Conservation (phyloP, 1,284 basidiomycete species). For the Tetrapyrgos nigripes region DNA sequence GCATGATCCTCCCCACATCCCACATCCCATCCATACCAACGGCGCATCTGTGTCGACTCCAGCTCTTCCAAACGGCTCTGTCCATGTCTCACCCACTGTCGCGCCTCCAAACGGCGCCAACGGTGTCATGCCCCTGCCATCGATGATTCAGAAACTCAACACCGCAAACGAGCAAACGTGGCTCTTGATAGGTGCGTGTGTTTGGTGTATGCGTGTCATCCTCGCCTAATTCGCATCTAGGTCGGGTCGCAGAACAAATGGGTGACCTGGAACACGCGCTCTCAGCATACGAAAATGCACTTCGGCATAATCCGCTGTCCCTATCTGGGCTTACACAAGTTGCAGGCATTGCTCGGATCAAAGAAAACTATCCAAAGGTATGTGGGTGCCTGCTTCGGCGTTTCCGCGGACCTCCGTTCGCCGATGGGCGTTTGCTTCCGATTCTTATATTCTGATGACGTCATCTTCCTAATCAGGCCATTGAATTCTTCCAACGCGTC, state of each 20-base stretch:
- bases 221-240: conserved; percentile 44
- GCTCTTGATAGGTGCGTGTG: conserved; percentile 83
- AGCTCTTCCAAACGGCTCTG: conserved; percentile 49
- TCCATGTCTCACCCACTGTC: conserved; percentile 45
- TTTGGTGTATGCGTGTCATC: background rate
- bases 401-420: conserved; percentile 47
- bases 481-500: conserved; percentile 95
- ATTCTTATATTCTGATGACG: conserved; percentile 34
- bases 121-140: conserved; percentile 33
- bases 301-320: conserved; percentile 91
- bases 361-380: conserved; percentile 87
- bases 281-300: conserved; percentile 89
- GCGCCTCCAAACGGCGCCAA: conserved; percentile 48
- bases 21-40: conserved; percentile 57
- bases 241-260: conserved; percentile 91
- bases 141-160: conserved; percentile 76
- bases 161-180: conserved; percentile 91
- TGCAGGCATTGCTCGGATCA: conserved; percentile 89
- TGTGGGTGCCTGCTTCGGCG: conserved; percentile 6
- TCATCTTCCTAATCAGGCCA: conserved; percentile 65
- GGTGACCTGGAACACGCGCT: conserved; percentile 89
- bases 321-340: conserved; percentile 89
- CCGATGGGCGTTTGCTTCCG: conserved; percentile 34
- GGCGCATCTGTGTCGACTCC: conserved; percentile 50
- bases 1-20: conserved; percentile 58